Base-by-base conservation (phyloP, 805 yeast genomes). In the Kluyveromyces lactis region DNA sequence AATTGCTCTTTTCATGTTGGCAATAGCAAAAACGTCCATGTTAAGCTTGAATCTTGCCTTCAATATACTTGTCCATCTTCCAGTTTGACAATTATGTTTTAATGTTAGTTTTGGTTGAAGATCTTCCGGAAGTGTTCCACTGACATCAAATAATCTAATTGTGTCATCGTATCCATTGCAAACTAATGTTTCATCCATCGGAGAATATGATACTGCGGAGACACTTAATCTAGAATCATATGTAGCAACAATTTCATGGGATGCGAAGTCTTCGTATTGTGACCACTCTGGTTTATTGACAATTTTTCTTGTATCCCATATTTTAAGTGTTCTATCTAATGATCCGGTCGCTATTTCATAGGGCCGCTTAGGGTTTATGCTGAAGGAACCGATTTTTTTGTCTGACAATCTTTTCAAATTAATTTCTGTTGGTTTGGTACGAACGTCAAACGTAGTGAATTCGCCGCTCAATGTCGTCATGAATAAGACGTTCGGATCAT, bases 161-260 rank as follows among this genome's bases (percentile, higher is more conserved):
- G 86, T 78, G 53, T 89, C 90, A 55, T 85, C 97, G 53, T 90
- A 90, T 0, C 97, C 97, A 57, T 92, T 90, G 59, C 95, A 84
- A 0, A 92, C 95, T 35, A 90, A 66, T 29, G 77, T 73, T 31
- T 71, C 67, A 40, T 73, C 75, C 39, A 74, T 75, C 18, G 75
- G 72, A 11, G 67, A 55, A 85, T 95, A 90, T 39, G 87, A 94
- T 0, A 87, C 84, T 18, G 83, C 77, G 35, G 94, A 82, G 2
- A 92, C 77, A 39, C 95, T 85, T 27, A 92, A 65, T 42, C 95
- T 65, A 4, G 95, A 83, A 21, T 69, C 60, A 56, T 79, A 90
- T 4, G 74, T 67, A 0, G 87, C 89, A 26, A 55, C 49, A 15
- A 54, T 43, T n/a, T 62, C 62, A 31, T 55, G 54, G 7, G 64